phyloP scores from a whole-genome alignment of 2,329 filamentous ascomycete genomes.

The Aureobasidium sp. region DNA sequence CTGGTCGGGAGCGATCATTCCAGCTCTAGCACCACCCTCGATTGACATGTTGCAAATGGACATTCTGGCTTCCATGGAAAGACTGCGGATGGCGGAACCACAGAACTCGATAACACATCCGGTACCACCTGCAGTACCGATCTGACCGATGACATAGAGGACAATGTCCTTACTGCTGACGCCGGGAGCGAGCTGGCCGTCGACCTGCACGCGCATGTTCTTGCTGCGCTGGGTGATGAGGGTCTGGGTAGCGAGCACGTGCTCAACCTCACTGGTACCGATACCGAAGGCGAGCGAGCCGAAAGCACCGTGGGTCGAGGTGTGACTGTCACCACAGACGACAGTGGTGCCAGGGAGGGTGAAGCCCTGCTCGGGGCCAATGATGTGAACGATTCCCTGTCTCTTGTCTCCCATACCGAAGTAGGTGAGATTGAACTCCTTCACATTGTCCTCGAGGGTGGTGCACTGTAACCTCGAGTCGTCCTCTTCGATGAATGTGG shows the following conservation, averaged over 20 bases:
- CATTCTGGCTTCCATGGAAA: slow-evolving; percentile 96
- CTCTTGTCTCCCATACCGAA: slow-evolving; percentile 94
- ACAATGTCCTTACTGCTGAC: slow-evolving; percentile 96
- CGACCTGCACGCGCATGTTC: slow-evolving; percentile 96
- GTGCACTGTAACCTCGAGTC: slow-evolving; percentile 91
- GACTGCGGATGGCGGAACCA: slow-evolving; percentile 78
- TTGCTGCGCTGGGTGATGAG: slow-evolving; percentile 92
- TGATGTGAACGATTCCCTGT: slow-evolving; percentile 97
- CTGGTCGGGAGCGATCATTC: slow-evolving; percentile 94
- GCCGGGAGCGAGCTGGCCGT: slow-evolving; percentile 80
- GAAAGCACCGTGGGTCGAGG: slow-evolving; percentile 95
- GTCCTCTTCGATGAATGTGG: slow-evolving; percentile 87
- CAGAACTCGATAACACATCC: slow-evolving; percentile 96
- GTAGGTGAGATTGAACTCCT: slow-evolving; percentile 92
- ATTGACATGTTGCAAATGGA: slow-evolving; percentile 99
- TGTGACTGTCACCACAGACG: slow-evolving; percentile 96
- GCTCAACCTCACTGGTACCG: slow-evolving; percentile 96
- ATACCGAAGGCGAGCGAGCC: slow-evolving; percentile 94
- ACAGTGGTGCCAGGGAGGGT: slow-evolving; percentile 94
- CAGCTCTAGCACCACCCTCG: slow-evolving; percentile 87
- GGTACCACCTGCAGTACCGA: slow-evolving; percentile 91
- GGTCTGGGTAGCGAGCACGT: slow-evolving; percentile 93
- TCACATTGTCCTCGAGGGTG: slow-evolving; percentile 95
- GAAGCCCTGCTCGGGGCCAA: slow-evolving; percentile 97
- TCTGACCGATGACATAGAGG: slow-evolving; percentile 84